Percentiles rank a stretch among this genome's conserved stretches.
These are phyloP conservation scores for Neocatenulostroma microsporum DNA, from an alignment of 2,329 filamentous ascomycete species.

Conservation along the genomic window DNA sequence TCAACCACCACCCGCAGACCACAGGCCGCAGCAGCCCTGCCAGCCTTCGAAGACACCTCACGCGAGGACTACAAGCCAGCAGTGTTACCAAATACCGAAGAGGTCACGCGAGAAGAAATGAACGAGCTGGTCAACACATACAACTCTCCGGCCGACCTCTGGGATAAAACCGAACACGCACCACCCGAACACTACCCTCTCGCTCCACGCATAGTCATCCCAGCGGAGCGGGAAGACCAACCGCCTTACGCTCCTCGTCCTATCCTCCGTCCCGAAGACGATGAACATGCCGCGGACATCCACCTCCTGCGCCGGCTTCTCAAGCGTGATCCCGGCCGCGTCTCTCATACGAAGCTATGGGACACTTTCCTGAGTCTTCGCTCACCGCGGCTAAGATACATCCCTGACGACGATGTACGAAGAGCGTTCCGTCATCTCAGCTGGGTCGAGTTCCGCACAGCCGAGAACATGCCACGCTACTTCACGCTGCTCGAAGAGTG, in stretches of 20 bases:
- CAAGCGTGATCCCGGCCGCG: conserved; percentile 10
- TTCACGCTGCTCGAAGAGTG: conserved; percentile 78
- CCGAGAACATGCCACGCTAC: conserved; percentile 66
- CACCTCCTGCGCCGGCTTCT: conserved; percentile 11
- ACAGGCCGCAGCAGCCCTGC: too few species aligned
- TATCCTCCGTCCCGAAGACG: conserved; percentile 16
- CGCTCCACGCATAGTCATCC: conserved; percentile 25
- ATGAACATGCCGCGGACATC: conserved; percentile 16
- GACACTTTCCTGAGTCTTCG: conserved; percentile 47
- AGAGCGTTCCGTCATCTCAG: conserved; percentile 62
- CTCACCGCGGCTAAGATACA: conserved; percentile 45
- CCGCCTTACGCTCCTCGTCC: conserved; percentile 8
- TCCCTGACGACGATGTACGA: conserved; percentile 49
- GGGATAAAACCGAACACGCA: conserved; percentile 5
- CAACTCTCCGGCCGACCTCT: conserved; percentile 20
- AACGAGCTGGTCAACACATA: conserved; percentile 44
- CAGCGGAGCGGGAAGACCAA: conserved; percentile 20
- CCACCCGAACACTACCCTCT: conserved; percentile 10
- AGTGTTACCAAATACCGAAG: conserved; percentile 11
- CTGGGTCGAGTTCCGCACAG: conserved; percentile 47
- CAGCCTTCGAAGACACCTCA: too few species aligned
- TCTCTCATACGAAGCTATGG: conserved; percentile 37
- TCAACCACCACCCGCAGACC: too few species aligned
- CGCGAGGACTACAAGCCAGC: conserved; percentile 2
- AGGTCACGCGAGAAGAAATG: conserved; percentile 37